A percentile compares a stretch with the other conserved stretches of the same genome.
phyloP scores from a whole-genome alignment of 2,329 filamentous ascomycete species.

The Delphinella strobiligena region DNA sequence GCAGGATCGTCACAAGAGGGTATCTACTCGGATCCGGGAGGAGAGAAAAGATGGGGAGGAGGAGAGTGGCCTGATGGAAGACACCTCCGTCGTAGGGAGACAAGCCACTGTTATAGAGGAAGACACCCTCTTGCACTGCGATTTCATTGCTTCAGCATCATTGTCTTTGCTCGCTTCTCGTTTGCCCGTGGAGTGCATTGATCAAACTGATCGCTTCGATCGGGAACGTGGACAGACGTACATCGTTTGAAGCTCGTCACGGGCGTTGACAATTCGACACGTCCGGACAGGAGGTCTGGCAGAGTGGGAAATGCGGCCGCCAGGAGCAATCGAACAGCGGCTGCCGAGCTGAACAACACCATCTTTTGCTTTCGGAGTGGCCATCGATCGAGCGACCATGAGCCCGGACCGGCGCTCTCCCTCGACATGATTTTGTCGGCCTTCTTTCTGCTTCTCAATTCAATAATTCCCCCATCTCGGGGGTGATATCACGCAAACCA shows the following conservation, averaged over 20 bases:
- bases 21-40: conserved; percentile 57
- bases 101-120: conserved; percentile 90
- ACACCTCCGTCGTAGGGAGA: conserved; percentile 94
- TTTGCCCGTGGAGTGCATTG: not conserved
- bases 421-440: not conserved
- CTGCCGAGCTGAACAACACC: conserved; percentile 62
- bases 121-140: conserved; percentile 90
- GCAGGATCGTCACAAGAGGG: conserved; percentile 57
- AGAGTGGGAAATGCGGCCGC: conserved; percentile 72
- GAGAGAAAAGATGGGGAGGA: conserved; percentile 83
- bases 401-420: not conserved
- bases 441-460: too few relatives aligned
- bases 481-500: too few relatives aligned
- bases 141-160: conserved; percentile 1
- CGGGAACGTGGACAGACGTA: too few relatives aligned
- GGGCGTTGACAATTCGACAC: conserved; percentile 93
- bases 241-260: conserved; percentile 96
- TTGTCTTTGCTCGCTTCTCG: not conserved
- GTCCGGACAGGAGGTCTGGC: conserved; percentile 72
- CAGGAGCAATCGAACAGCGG: conserved; percentile 65
- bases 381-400: not conserved
- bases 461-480: too few relatives aligned
- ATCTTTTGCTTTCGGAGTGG: conserved; percentile 35
- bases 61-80: conserved; percentile 67
- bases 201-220: too few relatives aligned